Conservation (phyloP, 2,329 filamentous ascomycete species). For the Neoarthrinium moseri region DNA sequence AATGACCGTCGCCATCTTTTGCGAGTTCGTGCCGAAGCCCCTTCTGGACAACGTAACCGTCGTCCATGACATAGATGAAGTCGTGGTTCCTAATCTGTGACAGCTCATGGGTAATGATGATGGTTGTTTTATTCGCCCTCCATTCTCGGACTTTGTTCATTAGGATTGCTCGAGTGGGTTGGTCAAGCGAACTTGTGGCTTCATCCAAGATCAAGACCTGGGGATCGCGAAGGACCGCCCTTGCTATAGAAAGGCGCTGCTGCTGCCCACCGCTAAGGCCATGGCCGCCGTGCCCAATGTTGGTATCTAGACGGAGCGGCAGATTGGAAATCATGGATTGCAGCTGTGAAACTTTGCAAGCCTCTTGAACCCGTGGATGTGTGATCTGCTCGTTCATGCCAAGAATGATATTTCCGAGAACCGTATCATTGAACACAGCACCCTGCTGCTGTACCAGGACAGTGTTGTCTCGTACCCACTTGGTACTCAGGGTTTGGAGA, state of each 20-base stretch:
- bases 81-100: slow-evolving; percentile 71
- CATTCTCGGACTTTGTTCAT: slow-evolving; percentile 75
- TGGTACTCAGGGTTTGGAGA: slow-evolving; percentile 59
- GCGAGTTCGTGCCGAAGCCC: slow-evolving; percentile 56
- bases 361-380: slow-evolving; percentile 59
- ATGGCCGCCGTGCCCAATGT: slow-evolving; percentile 67
- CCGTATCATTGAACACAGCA: slow-evolving; percentile 76
- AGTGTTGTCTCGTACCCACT: slow-evolving; percentile 76
- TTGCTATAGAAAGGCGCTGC: slow-evolving; percentile 77
- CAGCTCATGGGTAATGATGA: slow-evolving; percentile 90
- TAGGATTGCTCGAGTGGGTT: slow-evolving; percentile 63
- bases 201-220: slow-evolving; percentile 86
- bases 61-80: slow-evolving; percentile 77
- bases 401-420: slow-evolving; percentile 76
- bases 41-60: slow-evolving; percentile 65
- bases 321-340: slow-evolving; percentile 65
- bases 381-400: too few relatives aligned
- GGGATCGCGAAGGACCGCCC: slow-evolving; percentile 74
- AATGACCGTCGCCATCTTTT: background rate
- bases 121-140: slow-evolving; percentile 80
- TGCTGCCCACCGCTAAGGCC: slow-evolving; percentile 81
- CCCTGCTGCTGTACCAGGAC: slow-evolving; percentile 82
- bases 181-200: slow-evolving; percentile 81
- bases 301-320: slow-evolving; percentile 69
- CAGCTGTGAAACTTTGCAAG: slow-evolving; percentile 68